phyloP scores from a whole-genome alignment of 495 filamentous ascomycete genomes.

The Hapsidospora chrysogenum region DNA sequence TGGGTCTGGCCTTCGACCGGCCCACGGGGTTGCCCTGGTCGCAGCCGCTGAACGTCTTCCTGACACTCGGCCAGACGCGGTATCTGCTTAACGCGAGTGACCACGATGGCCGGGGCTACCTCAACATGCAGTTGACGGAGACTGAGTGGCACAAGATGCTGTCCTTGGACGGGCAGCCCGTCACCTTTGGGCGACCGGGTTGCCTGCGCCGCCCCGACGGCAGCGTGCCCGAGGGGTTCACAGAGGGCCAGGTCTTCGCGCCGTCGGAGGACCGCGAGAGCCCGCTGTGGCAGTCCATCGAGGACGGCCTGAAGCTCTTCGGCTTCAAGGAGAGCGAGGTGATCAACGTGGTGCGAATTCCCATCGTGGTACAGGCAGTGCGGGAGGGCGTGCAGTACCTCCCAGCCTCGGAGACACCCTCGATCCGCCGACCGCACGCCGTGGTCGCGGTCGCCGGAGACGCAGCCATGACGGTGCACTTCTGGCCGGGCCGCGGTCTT shows the following conservation, averaged over 20 bases:
- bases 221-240: constrained; percentile 15
- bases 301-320: constrained; percentile 21
- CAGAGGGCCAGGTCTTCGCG: constrained; percentile 13
- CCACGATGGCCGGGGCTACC: constrained; percentile 17
- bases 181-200: constrained; percentile 17
- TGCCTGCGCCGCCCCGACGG: constrained; percentile 14
- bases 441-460: constrained; percentile 16
- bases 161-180: constrained; percentile 14
- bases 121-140: constrained; percentile 24
- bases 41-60: constrained; percentile 22
- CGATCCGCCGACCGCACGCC: constrained; percentile 14
- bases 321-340: constrained; percentile 22
- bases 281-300: constrained; percentile 17
- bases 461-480: constrained; percentile 18
- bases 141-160: constrained; percentile 23
- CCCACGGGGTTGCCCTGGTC: constrained; percentile 18
- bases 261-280: constrained; percentile 15
- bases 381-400: constrained; percentile 17
- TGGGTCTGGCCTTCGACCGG: constrained; percentile 20
- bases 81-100: constrained; percentile 22
- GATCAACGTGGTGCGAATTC: constrained; percentile 22
- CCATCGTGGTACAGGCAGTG: constrained; percentile 22
- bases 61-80: constrained; percentile 20
- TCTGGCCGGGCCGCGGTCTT: constrained; percentile 16
- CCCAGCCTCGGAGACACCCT: constrained; percentile 11